A percentile compares a stretch with the other conserved stretches of the same genome.
Conservation (phyloP, 352 stramenopile genomes). For the Phytophthora quininea region DNA sequence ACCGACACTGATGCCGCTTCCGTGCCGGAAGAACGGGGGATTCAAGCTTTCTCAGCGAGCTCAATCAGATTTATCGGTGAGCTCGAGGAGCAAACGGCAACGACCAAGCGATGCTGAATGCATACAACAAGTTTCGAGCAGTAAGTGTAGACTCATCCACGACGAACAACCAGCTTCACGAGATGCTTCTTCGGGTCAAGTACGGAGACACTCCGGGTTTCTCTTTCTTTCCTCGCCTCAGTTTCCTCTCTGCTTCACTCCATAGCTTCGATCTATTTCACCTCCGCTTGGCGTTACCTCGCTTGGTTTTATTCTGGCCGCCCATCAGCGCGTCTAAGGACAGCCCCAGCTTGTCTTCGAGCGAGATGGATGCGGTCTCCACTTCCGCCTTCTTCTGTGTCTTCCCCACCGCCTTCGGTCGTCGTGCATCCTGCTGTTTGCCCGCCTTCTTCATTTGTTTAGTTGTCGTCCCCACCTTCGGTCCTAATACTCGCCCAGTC, state of each 20-base stretch:
- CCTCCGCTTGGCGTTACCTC: constrained; percentile 29
- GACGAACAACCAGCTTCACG: too few species aligned
- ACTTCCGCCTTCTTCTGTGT: constrained; percentile 25
- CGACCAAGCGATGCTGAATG: too few species aligned
- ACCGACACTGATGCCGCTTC: too few species aligned
- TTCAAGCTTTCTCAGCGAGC: too few species aligned
- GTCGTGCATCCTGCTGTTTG: constrained; percentile 36
- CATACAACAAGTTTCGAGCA: too few species aligned
- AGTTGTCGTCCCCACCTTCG: constrained; percentile 18
- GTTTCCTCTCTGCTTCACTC: background rate
- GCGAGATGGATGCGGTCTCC: constrained; percentile 33
- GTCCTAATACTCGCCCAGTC: constrained; percentile 70
- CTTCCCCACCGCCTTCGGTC: constrained; percentile 32
- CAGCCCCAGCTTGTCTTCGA: constrained; percentile 72
- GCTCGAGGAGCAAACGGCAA: too few species aligned
- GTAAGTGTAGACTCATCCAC: too few species aligned
- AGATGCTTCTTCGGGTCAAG: too few species aligned
- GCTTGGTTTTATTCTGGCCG: constrained; percentile 40
- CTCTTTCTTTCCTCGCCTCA: constrained; percentile 19
- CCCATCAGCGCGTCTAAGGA: constrained; percentile 68
- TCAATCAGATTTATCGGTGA: too few species aligned
- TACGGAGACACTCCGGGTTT: constrained; percentile 19
- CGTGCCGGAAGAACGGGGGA: too few species aligned
- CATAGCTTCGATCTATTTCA: constrained; percentile 14
- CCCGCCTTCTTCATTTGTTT: constrained; percentile 17